Base-by-base conservation (phyloP, 2,329 filamentous ascomycete genomes). In the Neophaeococcomyces aloes region DNA sequence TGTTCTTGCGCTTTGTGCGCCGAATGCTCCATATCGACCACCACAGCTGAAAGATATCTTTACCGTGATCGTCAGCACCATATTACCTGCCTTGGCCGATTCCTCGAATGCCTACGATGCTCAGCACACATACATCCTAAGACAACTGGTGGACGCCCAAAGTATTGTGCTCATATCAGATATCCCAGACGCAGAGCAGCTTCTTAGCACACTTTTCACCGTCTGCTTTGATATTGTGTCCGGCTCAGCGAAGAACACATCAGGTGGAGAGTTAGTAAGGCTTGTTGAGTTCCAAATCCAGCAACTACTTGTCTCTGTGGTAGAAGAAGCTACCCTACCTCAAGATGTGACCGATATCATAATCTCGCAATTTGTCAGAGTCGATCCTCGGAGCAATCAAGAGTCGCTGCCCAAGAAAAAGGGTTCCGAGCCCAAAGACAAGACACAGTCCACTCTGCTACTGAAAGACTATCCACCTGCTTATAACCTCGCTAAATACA, bases 11-110 rank as follows among this genome's bases (percentile, higher is more conserved):
- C 74, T 98, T 45, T 94, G 86, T 65, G 91, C 91, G 21, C 91
- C 91, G 0, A 82, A 96, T 71, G 91, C 91, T 60, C 91, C 91
- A 14, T 96, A 94, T 65, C 93, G 86, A 18, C 79, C 78, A 31
- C 79, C 83, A 47, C 88, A 96, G 67, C 74, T 96, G 50, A 94
- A 94, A 86, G 87, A 94, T 65, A 89, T 96, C 60, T 98, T 96
- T 68, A 82, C 80, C 21, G 77, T 94, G 49, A 86, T 95, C 60
- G 78, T 95, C 55, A 81, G 78, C 46, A 80, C 81, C 38, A 83
- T 94, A 52, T 74, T 96, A 35, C 87, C 88, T 36, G 79, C 86
- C 35, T 77, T 96, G 19, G 82, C 86, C 57, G 82, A 94, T 57
- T 86, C 88, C 10, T 81, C 81, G 30, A 83, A 94, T 60, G 81